Base-by-base conservation (phyloP, 2,329 filamentous ascomycete genomes). In the Aspergillus eucalypticola region DNA sequence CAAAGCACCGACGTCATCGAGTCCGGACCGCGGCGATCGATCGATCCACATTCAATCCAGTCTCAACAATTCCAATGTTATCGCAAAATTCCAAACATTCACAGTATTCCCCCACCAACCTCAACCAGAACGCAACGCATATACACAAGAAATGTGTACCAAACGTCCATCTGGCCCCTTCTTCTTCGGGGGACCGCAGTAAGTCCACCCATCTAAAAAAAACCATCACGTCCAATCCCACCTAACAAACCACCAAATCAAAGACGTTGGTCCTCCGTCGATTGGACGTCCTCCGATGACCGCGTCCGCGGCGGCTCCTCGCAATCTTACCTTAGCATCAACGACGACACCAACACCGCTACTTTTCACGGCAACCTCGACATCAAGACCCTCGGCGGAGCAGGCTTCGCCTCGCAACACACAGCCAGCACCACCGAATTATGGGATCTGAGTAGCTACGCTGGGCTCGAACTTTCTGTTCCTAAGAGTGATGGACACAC, bases 401-500 rank as follows among this genome's bases (percentile, higher is more conserved):
- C 91, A 0, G 91, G 91, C 5, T 95, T 96, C 71, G 91, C 91
- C 8, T 91, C 88, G 4, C 91, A 94, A 72, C 84, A 88, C 50
- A 92, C 88, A 4, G 82, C 81, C 3, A 75, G 75, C 41, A 84
- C 86, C 7, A 77, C 83, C 41, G 75, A 81, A 13, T 76, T 77
- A 23, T 90, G 89, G 83, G 84, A 95, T 67, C 76, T 95, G 7
- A 83, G 83, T 1, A 70, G 67, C 10, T 89, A 87, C 66, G 82
- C 86, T 49, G 90, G 89, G 2, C 75, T 92, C 23, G 73, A 82
- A 64, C 66, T 92, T 4, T 71, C 79, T 41, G 70, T 90, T 13
- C 69, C 71, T 8, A 62, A 66, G 5, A 73, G 70, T 6, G 89
- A 91, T 69, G 80, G 81, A 54, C 91, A 90, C 71, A 81, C 79